Evolutionary conservation across 495 filamentous ascomycete species (phyloP), one percentile per base, ranked within the genome.

Genomic region (Penicillium desertorum): DNA sequence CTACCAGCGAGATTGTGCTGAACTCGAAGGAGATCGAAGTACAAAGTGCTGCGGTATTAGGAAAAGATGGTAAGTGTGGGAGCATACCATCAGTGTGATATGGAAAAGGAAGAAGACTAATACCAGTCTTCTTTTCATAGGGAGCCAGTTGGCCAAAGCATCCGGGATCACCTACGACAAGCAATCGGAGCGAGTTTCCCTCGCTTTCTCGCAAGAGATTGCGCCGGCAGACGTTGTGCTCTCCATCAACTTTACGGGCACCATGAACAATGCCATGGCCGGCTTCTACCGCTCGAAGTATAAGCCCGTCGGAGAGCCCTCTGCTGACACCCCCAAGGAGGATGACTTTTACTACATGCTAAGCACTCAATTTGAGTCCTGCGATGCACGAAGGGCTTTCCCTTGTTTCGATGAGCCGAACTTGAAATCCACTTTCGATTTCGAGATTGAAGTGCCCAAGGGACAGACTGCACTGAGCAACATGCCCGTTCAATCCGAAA

Each of bases 321-420:
- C 86, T 27, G 71, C 82, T 16, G 89, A 89, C 27, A 90, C 92
- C 1, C 86, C 91, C 14, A 86, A 80, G 66, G 89, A 94, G 48
- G 82, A 78, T 14, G 88, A 94, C 42, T 87, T 86, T 67, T 82
- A 93, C 75, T 91, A 91, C 74, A 96, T 96, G 93, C 84, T 95
- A 69, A 91, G 87, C 74, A 98, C 94, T 41, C 94, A 98, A 73
- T 98, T 98, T 64, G 94, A 98, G 76, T 87, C 91, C 42, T 96
- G 91, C 67, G 94, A 97, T 79, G 94, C 94, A 42, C 85, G 94
- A 51, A 79, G 92, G 62, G 92, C 92, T 20, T 95, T 98, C 71
- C 94, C 94, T 44, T 98, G 94, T 78, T 98, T 98, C 64, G 94
- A 98, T 68, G 94, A 98, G 76, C 94, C 94, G 19, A 97, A 95